Conservation (phyloP, 1,139 yeast genomes). For the Yamadazyma friedrichii region DNA sequence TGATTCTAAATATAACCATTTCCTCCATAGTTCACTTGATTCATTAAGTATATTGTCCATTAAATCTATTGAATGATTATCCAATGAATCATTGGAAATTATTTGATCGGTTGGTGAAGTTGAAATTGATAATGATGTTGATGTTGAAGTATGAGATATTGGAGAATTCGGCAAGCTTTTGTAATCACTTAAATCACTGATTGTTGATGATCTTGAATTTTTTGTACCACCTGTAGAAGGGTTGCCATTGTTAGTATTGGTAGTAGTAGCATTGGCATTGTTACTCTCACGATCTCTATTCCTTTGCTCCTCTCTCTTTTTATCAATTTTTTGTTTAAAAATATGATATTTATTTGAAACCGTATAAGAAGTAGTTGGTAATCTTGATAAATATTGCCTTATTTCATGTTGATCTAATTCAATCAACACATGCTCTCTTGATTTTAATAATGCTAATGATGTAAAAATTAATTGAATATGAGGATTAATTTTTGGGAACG, state of each 20-base stretch:
- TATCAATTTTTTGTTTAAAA: constrained; percentile 25
- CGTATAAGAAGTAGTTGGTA: constrained; percentile 43
- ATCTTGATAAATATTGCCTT: constrained; percentile 68
- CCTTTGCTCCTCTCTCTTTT: constrained; percentile 18
- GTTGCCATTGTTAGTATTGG: neutral
- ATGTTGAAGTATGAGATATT: constrained; percentile 7
- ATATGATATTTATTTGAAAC: constrained; percentile 34
- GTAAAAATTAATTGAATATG: constrained; percentile 77
- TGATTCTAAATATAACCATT: constrained; percentile 71
- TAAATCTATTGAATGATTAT: constrained; percentile 47
- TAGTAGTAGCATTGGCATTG: neutral
- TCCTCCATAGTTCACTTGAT: constrained; percentile 88
- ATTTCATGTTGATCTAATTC: constrained; percentile 92
- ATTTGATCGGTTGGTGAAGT: constrained; percentile 13
- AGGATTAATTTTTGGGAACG: constrained; percentile 70
- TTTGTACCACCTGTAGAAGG: neutral
- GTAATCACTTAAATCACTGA: constrained; percentile 9
- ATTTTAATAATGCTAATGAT: constrained; percentile 74
- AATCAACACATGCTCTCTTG: constrained; percentile 72
- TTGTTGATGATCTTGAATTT: constrained; percentile 15
- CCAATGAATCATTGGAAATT: constrained; percentile 36
- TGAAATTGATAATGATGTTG: constrained; percentile 7
- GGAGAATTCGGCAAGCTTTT: constrained; percentile 7
- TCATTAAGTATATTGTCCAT: constrained; percentile 70
- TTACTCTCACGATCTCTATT: constrained; percentile 1